These are phyloP conservation scores for Cajanus cajan DNA, from an alignment of 306 rosid genomes.

Conservation along the genomic window DNA sequence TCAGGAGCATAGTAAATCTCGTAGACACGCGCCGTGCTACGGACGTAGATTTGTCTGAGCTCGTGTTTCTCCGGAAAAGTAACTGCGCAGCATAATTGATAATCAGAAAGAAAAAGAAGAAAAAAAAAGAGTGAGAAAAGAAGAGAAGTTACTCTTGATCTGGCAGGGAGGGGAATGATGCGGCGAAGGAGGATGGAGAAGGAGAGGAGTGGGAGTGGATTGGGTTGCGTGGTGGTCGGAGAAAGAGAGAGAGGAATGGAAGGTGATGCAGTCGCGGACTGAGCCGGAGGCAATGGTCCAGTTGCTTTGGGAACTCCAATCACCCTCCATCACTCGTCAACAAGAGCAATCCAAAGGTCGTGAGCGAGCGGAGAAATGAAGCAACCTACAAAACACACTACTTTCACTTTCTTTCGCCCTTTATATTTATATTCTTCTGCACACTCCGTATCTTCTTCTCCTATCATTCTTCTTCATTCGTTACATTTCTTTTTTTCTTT, in stretches of 20 bases:
- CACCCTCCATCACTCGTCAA: neutral
- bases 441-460: no score
- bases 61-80: conserved; percentile 59
- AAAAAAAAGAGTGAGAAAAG: neutral
- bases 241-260: conserved; percentile 56
- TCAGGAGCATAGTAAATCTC: conserved; percentile 65
- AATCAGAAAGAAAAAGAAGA: neutral
- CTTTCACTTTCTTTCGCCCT: neutral
- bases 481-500: no score
- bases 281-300: conserved; percentile 60
- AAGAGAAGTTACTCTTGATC: conserved; percentile 52
- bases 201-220: conserved; percentile 42
- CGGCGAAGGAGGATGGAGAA: conserved; percentile 49
- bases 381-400: neutral
- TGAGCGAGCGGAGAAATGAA: neutral
- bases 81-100: conserved; percentile 43
- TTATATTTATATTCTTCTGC: neutral
- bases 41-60: conserved; percentile 74
- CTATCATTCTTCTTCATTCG: no score
- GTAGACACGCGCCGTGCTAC: conserved; percentile 79
- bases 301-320: conserved; percentile 19
- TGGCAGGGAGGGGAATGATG: conserved; percentile 72
- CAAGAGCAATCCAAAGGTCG: neutral
- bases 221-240: conserved; percentile 29
- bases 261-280: conserved; percentile 42